Percentiles rank a stretch among this genome's conserved stretches.
phyloP scores from a whole-genome alignment of 176 grass and related monocot species.

The Rhynchospora breviuscula region DNA sequence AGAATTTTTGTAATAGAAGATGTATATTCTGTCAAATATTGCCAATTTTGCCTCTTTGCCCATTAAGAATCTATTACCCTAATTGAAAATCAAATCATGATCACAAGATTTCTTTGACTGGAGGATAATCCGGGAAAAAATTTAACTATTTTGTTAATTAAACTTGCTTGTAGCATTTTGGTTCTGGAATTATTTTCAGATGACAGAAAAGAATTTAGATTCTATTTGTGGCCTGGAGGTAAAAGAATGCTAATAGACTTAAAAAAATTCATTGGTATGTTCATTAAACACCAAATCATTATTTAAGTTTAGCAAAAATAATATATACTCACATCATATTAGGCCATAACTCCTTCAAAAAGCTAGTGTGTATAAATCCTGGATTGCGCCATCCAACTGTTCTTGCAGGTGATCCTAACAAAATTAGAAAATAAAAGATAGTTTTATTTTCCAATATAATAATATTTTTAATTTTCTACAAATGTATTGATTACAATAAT shows the following conservation, averaged over 20 bases:
- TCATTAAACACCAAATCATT: background rate
- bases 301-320: background rate
- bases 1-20: background rate
- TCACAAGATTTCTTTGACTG: background rate
- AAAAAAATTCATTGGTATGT: background rate
- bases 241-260: background rate
- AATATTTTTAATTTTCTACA: background rate
- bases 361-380: conserved; percentile 88
- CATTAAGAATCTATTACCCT: background rate
- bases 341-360: conserved; percentile 84
- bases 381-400: conserved; percentile 93
- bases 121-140: background rate
- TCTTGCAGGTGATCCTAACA: conserved; percentile 75
- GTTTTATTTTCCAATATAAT: background rate
- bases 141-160: background rate
- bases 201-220: background rate
- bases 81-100: background rate
- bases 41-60: background rate
- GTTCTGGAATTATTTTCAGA: background rate
- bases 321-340: conserved; percentile 46
- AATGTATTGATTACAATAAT: background rate
- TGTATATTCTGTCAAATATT: background rate
- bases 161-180: background rate
- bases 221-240: background rate
- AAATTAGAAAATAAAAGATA: conserved; percentile 1